These are phyloP conservation scores for Exophiala phaeomuriformis DNA, from an alignment of 2,329 filamentous ascomycete species.

Conservation along the genomic window DNA sequence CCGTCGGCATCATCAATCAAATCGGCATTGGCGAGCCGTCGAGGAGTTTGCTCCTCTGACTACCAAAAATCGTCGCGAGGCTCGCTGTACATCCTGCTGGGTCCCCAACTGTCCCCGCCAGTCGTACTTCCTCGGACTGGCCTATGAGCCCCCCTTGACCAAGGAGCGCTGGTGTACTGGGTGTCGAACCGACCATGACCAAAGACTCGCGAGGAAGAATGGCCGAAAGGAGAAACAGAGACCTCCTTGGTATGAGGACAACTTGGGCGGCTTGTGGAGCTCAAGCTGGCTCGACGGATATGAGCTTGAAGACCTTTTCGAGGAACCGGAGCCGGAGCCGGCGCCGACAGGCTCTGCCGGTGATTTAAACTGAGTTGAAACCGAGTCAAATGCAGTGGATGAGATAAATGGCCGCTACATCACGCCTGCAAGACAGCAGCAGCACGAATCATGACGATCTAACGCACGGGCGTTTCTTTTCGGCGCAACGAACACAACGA, in stretches of 20 bases:
- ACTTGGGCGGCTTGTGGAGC: conserved; percentile 1
- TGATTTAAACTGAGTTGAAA: not conserved
- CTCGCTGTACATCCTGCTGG: conserved; percentile 17
- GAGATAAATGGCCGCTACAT: too few species aligned
- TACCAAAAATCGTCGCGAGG: conserved; percentile 11
- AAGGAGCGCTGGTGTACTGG: conserved; percentile 18
- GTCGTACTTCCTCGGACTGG: conserved; percentile 12
- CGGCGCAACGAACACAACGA: too few species aligned
- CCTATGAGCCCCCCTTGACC: conserved; percentile 12
- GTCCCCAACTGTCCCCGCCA: conserved; percentile 15
- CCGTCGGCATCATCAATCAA: too few species aligned
- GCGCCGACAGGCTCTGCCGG: not conserved
- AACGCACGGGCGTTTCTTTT: too few species aligned
- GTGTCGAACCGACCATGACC: conserved; percentile 12
- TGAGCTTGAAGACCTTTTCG: conserved; percentile 7
- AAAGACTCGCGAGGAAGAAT: conserved; percentile 5
- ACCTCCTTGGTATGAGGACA: not conserved
- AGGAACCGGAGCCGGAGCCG: not conserved
- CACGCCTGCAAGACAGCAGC: too few species aligned
- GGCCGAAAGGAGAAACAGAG: not conserved
- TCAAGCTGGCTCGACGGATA: conserved; percentile 1
- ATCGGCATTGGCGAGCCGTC: conserved; percentile 11
- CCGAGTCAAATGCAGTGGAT: not conserved
- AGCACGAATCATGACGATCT: too few species aligned
- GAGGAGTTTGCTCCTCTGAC: conserved; percentile 11